Base-by-base conservation (phyloP, 2,329 filamentous ascomycete species). In the Elsinoe batatas region DNA sequence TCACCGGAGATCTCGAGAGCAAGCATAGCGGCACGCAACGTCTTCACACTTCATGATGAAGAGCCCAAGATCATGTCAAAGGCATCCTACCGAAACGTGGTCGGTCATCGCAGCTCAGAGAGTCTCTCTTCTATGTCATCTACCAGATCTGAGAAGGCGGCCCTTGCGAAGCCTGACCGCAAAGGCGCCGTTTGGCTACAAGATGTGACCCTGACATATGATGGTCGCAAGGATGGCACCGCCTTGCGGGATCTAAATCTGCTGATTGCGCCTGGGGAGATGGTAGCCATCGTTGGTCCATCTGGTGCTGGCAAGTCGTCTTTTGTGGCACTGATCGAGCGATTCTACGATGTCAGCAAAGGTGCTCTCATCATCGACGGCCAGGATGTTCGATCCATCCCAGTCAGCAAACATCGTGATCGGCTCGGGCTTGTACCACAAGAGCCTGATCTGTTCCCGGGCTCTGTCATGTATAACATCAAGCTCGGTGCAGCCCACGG, bases 241-340 rank as follows among this genome's bases (percentile, higher is more conserved):
- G 65, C 78, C 0, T 68, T 84, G 5, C 68, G 70, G 7, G 69
- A 74, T 12, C 63, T 83, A 3, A 74, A 65, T 7, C 70, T 84
- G 30, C 67, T 67, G 0, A 74, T 76, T 3, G 63, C 66, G 11
- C 72, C 73, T 1, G 79, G 79, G 2, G 71, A 81, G 54, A 81
- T 77, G 0, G 69, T 83, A 1, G 73, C 72, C 1, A 68, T 75
- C 32, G 72, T 75, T 1, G 73, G 73, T 2, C 68, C 71, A 15
- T 73, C 70, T 40, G 73, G 74, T 10, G 72, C 72, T 3, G 74
- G 73, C 18, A 76, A 76, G 61, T 72, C 70, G 1, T 72, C 71
- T n/a, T 68, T 69, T 1, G 67, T 75, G 10, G 65, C 72, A n/a
- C 60, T 76, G n/a, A 68, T 76, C 7, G 73, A 75, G 54, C 65